Percentiles rank a stretch among this genome's conserved stretches.
Evolutionary conservation across 75 land plant genomes (phyloP).

Genomic region (Cunninghamia lanceolata): DNA sequence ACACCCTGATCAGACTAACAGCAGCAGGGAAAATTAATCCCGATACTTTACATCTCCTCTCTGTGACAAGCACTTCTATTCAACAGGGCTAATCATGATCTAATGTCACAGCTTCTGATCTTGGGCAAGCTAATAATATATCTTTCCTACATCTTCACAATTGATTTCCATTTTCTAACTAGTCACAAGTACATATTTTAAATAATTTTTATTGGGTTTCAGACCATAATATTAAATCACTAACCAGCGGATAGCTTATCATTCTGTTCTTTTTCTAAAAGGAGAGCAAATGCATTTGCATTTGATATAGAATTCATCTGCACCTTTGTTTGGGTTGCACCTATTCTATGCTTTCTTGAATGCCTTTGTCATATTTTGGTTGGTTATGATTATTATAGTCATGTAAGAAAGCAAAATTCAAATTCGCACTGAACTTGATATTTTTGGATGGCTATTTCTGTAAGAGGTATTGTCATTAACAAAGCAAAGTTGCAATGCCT

Average conservation of each 20-base stretch:
- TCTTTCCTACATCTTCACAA: background rate
- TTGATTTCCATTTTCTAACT: background rate
- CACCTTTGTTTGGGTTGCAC: background rate
- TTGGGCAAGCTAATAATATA: background rate
- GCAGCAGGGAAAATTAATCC: background rate
- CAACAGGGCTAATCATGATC: background rate
- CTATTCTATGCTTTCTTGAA: background rate
- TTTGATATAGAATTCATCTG: background rate
- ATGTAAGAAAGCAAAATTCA: background rate
- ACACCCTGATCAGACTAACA: background rate
- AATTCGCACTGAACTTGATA: background rate
- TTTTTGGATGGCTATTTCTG: background rate
- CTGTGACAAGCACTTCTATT: background rate
- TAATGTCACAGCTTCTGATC: background rate
- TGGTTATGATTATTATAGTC: background rate
- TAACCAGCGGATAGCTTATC: background rate
- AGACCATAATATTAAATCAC: background rate
- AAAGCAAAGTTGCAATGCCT: background rate
- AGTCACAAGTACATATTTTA: background rate
- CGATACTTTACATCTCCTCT: background rate
- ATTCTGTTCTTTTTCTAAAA: background rate
- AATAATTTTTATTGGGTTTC: background rate
- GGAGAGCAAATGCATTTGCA: background rate
- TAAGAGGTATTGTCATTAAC: background rate
- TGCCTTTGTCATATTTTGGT: background rate